phyloP scores from a whole-genome alignment of 129 eudicot genomes.

The Rutidosis leptorrhynchoides region DNA sequence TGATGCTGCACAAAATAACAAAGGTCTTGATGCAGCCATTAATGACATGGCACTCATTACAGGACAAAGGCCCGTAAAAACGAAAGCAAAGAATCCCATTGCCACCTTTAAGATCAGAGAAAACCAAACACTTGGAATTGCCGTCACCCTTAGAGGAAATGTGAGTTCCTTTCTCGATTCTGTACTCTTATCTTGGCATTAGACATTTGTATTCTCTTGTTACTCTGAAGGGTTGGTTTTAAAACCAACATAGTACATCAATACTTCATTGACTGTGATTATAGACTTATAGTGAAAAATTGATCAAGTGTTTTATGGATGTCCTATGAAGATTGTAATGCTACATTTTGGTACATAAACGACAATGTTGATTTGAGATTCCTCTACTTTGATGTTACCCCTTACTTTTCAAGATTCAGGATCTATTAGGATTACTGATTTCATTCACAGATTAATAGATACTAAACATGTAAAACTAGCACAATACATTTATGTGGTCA shows the following conservation, averaged over 20 bases:
- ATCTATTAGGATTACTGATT: background rate
- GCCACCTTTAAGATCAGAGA: slow-evolving; percentile 90
- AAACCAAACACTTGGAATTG: slow-evolving; percentile 72
- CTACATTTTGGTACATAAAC: too few relatives aligned
- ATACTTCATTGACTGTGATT: background rate
- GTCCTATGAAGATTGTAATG: background rate
- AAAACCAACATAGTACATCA: background rate
- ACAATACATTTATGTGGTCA: background rate
- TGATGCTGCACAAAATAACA: slow-evolving; percentile 91
- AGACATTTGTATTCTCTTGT: background rate
- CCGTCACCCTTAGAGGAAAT: slow-evolving; percentile 83
- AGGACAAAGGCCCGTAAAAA: slow-evolving; percentile 92
- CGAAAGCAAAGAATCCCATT: slow-evolving; percentile 86
- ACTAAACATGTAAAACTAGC: background rate
- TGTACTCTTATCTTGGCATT: too few relatives aligned
- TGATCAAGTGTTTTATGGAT: background rate
- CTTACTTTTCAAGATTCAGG: background rate
- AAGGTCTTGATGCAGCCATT: slow-evolving; percentile 87
- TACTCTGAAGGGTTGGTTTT: background rate
- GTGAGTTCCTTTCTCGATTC: too few relatives aligned
- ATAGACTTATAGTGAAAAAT: background rate
- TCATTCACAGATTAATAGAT: background rate
- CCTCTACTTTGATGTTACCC: background rate
- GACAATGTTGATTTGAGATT: background rate
- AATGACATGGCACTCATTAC: slow-evolving; percentile 86